Evolutionary conservation across 2,329 filamentous ascomycete species (phyloP), one percentile per base, ranked within the genome.

Genomic region (Pyricularia grisea): DNA sequence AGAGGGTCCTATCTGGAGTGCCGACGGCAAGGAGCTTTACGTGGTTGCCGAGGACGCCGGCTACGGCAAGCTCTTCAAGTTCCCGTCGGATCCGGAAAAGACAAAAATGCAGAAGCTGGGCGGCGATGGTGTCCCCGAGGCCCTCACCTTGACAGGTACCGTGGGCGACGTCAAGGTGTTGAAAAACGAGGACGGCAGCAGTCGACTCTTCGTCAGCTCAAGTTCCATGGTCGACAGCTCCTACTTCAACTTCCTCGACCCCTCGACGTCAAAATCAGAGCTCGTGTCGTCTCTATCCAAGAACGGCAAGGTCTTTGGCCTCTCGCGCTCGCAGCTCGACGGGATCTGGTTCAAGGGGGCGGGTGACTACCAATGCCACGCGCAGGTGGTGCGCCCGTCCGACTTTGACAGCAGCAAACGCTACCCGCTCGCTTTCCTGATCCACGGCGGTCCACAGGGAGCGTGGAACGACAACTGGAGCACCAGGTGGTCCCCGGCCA

Each of bases 371-470:
- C 79, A 87, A 42, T 85, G 92, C n/a, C 91, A 93, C 73, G 89
- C 90, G 0, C 86, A 90, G 75, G 86, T 90, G 4, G 80, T 92
- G 73, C 87, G 85, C 70, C 91, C 88, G 0, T 88, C 87, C 0
- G 72, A 85, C 73, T 96, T 94, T 75, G 85, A 92, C 74, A 78
- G 84, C 10, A 82, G 78, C 23, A 90, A 92, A 78, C 93, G 87
- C 72, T 96, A 94, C 74, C 93, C 93, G 0, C 82, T 97, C 4
- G 87, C 90, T 1, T 90, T 93, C 75, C 81, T 94, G 61, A 91
- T 96, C 71, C 93, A 97, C 75, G 93, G 93, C 68, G 93, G 93
- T 0, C 92, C 92, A 0, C 92, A 95, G 77, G 87, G 89, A 27
- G 87, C 91, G 0, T 94, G 91, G 90, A 81, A 78, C 36, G 90